Conservation (phyloP, 257 asterid genomes). For the Echites panduratus region DNA sequence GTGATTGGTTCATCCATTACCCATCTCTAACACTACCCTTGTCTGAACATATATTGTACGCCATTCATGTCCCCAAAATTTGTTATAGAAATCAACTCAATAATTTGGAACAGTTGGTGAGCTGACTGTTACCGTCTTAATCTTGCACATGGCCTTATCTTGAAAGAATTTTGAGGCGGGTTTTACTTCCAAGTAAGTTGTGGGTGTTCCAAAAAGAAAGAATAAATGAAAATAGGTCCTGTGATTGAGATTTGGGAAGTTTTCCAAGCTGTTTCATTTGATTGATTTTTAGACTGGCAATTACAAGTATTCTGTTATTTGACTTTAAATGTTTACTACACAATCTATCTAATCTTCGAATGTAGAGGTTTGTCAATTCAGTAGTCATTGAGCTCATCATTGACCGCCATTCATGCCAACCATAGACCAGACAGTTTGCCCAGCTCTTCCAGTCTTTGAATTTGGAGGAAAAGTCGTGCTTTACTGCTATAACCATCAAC, state of each 20-base stretch:
- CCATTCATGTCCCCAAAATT: too few species aligned
- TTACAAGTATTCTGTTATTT: constrained; percentile 3
- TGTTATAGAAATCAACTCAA: too few species aligned
- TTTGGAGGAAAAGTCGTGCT: background rate
- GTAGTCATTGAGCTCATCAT: constrained; percentile 11
- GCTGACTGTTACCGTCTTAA: too few species aligned
- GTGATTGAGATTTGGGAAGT: constrained; percentile 1
- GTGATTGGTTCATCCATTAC: too few species aligned
- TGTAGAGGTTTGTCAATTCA: constrained; percentile 13
- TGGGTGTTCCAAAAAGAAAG: background rate
- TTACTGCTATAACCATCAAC: background rate
- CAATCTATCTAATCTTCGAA: background rate
- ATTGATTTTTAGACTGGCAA: constrained; percentile 6
- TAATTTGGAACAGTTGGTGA: too few species aligned
- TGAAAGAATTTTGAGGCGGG: too few species aligned
- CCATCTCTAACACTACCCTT: too few species aligned
- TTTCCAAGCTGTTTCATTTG: constrained; percentile 10
- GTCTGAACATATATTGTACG: too few species aligned
- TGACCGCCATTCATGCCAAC: constrained; percentile 25
- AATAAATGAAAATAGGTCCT: constrained; percentile 2
- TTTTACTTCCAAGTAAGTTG: too few species aligned
- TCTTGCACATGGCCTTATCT: too few species aligned
- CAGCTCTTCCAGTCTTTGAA: background rate
- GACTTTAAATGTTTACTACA: background rate
- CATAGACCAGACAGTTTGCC: constrained; percentile 3